Base-by-base conservation (phyloP, 2,329 filamentous ascomycete species). In the Verruconis gallopava region DNA sequence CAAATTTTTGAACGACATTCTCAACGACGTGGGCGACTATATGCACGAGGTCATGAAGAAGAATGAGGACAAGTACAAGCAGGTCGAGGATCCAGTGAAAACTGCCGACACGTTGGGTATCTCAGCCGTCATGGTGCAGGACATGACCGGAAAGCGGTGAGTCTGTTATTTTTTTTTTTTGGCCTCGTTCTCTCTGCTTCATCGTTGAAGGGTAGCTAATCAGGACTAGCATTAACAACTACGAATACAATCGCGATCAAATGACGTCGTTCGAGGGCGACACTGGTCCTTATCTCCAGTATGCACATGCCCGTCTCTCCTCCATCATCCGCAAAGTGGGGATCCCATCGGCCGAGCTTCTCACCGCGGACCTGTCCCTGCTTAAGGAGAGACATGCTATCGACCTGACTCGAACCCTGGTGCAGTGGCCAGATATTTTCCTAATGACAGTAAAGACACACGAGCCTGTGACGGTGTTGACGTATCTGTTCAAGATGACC, bases 21-120 rank as follows among this genome's bases (percentile, higher is more conserved):
- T 70, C 33, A 59, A 63, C 44, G 57, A 64, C 34, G 85, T 93
- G 5, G 79, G 77, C 53, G 89, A 95, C 43, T 85, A 88, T 64
- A 98, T 98, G 91, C 89, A 96, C 69, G 85, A 94, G 47, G 85
- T 93, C 40, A 98, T 98, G 91, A 77, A 69, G 62, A 81, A 81
- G 67, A 96, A 96, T 61, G 72, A 82, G 53, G 71, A 73, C 56
- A 98, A 98, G 69, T 98, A 96, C 63, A 66, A 77, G 44, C 86
- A 95, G 62, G 80, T 98, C 15, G 82, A 80, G 55, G 71, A 96
- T 59, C 89, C 89, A 0, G 78, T 77, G 42, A 73, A 75, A 42
- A 82, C 79, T 6, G 86, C 91, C 47, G 91, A 96, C 64, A 85
- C 75, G 9, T 73, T 96, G 3, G 91, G 89, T 48, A 95, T 96